Evolutionary conservation across 2,329 filamentous ascomycete genomes (phyloP).

Genomic region (Paracorniculantispora psalliotae): DNA sequence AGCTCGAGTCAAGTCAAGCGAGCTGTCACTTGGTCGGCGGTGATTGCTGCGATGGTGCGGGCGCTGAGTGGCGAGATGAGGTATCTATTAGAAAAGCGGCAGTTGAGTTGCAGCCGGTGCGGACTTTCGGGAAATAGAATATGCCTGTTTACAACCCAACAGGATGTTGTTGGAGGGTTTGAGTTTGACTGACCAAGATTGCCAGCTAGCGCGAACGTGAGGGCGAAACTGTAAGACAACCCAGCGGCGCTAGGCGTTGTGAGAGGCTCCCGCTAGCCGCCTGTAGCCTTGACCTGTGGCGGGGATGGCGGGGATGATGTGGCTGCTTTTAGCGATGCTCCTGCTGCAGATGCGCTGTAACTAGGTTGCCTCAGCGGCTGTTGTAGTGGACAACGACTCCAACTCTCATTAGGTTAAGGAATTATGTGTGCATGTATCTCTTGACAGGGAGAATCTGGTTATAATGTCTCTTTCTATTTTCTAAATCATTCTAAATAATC

Average conservation of each 20-base stretch:
- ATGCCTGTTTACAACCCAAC: not conserved
- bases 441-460: no score
- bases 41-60: not conserved
- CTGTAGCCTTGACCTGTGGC: not conserved
- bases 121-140: not conserved
- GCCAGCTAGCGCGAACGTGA: slow-evolving; percentile 1
- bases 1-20: not conserved
- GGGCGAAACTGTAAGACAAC: not conserved
- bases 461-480: no score
- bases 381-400: no score
- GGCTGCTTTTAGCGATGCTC: not conserved
- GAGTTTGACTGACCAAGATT: not conserved
- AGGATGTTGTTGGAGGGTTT: slow-evolving; percentile 5
- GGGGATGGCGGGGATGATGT: not conserved
- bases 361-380: not conserved
- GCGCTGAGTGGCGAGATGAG: not conserved
- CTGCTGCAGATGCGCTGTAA: no score
- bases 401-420: no score
- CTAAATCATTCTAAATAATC: not conserved
- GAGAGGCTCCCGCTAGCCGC: not conserved
- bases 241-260: not conserved
- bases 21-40: not conserved
- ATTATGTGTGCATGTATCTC: no score
- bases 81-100: not conserved
- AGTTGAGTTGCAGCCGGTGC: not conserved